Evolutionary conservation across 192 early-diverging fungal species (phyloP).

Genomic region (Chytriomyces sp.): DNA sequence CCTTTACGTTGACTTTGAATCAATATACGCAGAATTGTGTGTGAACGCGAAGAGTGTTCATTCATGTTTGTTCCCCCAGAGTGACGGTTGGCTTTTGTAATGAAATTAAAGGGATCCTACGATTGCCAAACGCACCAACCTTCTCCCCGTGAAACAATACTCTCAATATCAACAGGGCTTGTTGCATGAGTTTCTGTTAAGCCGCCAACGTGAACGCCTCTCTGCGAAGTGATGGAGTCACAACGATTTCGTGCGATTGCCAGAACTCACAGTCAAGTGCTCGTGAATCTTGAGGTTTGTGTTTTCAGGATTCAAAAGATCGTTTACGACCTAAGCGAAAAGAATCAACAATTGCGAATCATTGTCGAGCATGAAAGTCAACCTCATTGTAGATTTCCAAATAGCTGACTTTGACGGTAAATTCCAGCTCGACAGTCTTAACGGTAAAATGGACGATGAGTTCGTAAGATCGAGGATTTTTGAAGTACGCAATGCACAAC

Average conservation of each 20-base stretch:
- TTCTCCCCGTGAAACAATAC: constrained; percentile 48
- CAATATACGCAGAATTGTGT: constrained; percentile 94
- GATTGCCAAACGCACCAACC: background rate
- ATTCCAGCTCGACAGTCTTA: constrained; percentile 72
- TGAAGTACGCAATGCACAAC: too few relatives aligned
- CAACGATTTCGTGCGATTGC: background rate
- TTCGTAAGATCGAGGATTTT: too few relatives aligned
- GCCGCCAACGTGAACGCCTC: constrained; percentile 54
- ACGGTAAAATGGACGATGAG: too few relatives aligned
- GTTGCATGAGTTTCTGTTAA: constrained; percentile 54
- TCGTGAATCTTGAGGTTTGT: constrained; percentile 86
- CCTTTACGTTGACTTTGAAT: constrained; percentile 16
- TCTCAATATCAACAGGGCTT: constrained; percentile 47
- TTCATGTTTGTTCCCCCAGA: constrained; percentile 93
- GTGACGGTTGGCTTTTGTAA: constrained; percentile 65
- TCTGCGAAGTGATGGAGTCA: constrained; percentile 10
- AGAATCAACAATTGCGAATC: background rate
- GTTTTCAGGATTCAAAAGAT: constrained; percentile 83
- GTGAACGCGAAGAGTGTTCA: constrained; percentile 85
- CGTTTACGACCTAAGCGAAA: constrained; percentile 65
- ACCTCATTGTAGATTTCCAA: constrained; percentile 97
- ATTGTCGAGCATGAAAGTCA: constrained; percentile 16
- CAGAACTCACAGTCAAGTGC: constrained; percentile 31
- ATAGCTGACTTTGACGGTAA: constrained; percentile 92
- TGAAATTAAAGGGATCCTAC: background rate